Base-by-base conservation (phyloP, 495 filamentous ascomycete species). In the Penicillium desertorum region DNA sequence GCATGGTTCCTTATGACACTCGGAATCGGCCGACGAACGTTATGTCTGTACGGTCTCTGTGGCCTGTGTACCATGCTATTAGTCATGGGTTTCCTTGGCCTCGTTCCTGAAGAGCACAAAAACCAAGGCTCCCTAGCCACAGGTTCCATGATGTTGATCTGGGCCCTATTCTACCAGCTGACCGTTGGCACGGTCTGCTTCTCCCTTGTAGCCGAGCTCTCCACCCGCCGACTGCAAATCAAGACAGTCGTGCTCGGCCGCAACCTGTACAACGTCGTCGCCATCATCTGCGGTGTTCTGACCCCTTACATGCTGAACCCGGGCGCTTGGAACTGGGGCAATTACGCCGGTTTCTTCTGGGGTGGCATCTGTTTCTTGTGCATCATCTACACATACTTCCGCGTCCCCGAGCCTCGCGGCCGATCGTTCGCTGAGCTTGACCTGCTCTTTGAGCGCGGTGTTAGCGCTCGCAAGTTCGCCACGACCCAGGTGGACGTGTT, bases 261-360 rank as follows among this genome's bases (percentile, higher is more conserved):
- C 42, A 84, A 86, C 53, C 73, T 88, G 32, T 91, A 90, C 76
- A 90, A 88, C 66, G 76, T 90, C 45, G 84, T 85, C 36, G 82
- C 78, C 52, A 89, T 90, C 57, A 68, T 91, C 60, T 85, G 80
- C 62, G 82, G 81, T 51, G 85, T 90, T 14, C 65, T 92, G 4
- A 90, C 88, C 0, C 86, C 87, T 0, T 88, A 89, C 64, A 89
- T 89, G 87, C 71, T 92, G 34, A 91, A 90, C 71, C 86, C 87
- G 0, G 73, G 70, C 0, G 87, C 83, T 0, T 91, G 88, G 88
- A 66, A 89, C 70, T 93, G 87, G 88, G 74, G 80, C 45, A 88
- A 88, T 60, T 89, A 82, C 56, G 78, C 87, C n/a, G 88, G 86
- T n/a, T 90, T 92, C 71, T 90, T 92, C 78, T 92, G 86, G 87